These are phyloP conservation scores for Anaeramoeba flamelloides DNA, from an alignment of 78 protist species.

Conservation along the genomic window DNA sequence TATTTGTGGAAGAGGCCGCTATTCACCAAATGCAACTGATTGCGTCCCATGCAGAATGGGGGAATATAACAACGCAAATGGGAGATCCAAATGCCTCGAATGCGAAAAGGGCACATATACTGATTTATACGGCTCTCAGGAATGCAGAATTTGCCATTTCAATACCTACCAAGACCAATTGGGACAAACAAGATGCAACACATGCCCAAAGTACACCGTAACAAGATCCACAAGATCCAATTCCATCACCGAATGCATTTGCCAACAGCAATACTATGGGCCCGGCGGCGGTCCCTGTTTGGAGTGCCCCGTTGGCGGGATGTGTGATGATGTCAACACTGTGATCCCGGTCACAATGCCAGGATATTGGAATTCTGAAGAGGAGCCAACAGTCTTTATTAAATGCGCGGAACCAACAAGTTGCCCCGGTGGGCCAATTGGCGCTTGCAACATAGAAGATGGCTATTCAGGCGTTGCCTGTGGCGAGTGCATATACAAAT, in stretches of 20 bases:
- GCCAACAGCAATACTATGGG: neutral
- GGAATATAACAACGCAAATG: neutral
- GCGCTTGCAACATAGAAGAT: neutral
- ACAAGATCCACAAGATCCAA: neutral
- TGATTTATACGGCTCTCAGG: too few species aligned
- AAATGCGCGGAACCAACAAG: neutral
- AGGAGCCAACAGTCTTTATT: neutral
- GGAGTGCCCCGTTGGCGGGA: neutral
- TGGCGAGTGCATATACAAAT: neutral
- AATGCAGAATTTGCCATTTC: too few species aligned
- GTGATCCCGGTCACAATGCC: neutral
- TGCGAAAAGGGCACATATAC: too few species aligned
- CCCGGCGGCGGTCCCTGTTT: neutral
- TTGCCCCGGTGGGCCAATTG: neutral
- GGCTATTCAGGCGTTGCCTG: neutral
- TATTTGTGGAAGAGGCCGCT: neutral
- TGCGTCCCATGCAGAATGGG: neutral
- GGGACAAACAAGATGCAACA: too few species aligned
- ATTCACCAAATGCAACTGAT: neutral
- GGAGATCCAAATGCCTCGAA: neutral
- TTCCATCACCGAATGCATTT: neutral
- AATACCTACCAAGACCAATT: too few species aligned
- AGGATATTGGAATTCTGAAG: neutral
- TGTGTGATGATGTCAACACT: neutral
- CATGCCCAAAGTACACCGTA: neutral